Base-by-base conservation (phyloP, 805 yeast species). In the Wickerhamiella spandovensis region DNA sequence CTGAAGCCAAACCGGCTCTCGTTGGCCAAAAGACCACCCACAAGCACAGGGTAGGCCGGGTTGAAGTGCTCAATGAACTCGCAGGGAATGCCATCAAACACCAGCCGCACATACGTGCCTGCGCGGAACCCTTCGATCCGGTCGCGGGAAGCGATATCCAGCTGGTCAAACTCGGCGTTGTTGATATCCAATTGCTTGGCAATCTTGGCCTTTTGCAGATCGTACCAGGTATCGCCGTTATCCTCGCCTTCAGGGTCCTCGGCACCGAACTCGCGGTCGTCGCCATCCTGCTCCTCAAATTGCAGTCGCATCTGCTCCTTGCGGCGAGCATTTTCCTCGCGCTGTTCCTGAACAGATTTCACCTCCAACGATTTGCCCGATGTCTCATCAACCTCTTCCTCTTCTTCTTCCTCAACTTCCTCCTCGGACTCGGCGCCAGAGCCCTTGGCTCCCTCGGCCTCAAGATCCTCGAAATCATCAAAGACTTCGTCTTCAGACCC, bases 141-240 rank as follows among this genome's bases (percentile, higher is more conserved):
- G 51, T 78, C 72, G 61, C 97, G 75, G 20, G 84, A 78, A n/a
- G 75, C 84, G 12, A 70, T 72, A 52, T 87, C 94, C 81, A 92
- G 75, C 43, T 75, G 73, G 18, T 78, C 82, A 43, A 60, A 66
- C 53, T 68, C 73, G 9, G 85, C 77, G 64, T 86, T 84, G 67
- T 92, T 94, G 68, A 94, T 88, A 54, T 90, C 97, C 55, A 85
- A 70, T 69, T 92, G 98, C 65, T 92, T 90, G 51, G 95, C 88
- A 80, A 94, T 89, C 62, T 89, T 90, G 53, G 95, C 94, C 71
- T 92, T 92, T 66, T 92, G 97, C 66, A 84, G 79, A 64, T 90
- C 97, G 64, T 90, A 92, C 98, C 98, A 92, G 0, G 96, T 88
- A 60, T 90, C 97, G 51, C 86, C 87, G 6, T 18, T 17, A 62